These are phyloP conservation scores for Rhypophila decipiens DNA, from an alignment of 495 filamentous ascomycete species.

Conservation along the genomic window DNA sequence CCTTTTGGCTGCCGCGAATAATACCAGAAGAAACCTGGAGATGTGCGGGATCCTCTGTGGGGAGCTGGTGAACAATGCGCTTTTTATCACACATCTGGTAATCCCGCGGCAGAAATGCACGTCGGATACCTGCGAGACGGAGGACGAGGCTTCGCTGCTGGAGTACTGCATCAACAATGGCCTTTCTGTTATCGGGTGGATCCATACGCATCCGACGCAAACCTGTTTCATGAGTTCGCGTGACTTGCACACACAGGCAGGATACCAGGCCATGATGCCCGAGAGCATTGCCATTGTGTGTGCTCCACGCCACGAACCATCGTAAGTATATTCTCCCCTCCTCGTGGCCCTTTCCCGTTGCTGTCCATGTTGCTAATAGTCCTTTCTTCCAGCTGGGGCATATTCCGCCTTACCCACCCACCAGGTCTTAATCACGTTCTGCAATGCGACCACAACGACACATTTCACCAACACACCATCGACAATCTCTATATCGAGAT, in stretches of 20 bases:
- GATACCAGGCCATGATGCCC: slow-evolving; percentile 89
- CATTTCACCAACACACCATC: slow-evolving; percentile 68
- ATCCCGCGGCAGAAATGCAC: slow-evolving; percentile 89
- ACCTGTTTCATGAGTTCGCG: slow-evolving; percentile 96
- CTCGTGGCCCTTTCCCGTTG: background rate
- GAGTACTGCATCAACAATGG: slow-evolving; percentile 84
- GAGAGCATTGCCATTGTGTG: slow-evolving; percentile 98
- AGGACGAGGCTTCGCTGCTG: slow-evolving; percentile 74
- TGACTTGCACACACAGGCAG: slow-evolving; percentile 86
- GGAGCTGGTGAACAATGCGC: slow-evolving; percentile 81
- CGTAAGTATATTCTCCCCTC: slow-evolving; percentile 43
- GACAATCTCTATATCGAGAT: slow-evolving; percentile 76
- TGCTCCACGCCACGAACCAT: slow-evolving; percentile 71
- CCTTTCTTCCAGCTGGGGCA: slow-evolving; percentile 61
- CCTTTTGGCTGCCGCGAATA: slow-evolving; percentile 60
- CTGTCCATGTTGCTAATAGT: background rate
- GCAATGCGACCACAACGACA: slow-evolving; percentile 62
- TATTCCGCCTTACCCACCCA: slow-evolving; percentile 88
- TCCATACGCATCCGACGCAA: slow-evolving; percentile 94
- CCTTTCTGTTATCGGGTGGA: slow-evolving; percentile 89
- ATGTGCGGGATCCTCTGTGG: slow-evolving; percentile 94
- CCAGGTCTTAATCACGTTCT: slow-evolving; percentile 78
- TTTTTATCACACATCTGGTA: slow-evolving; percentile 81
- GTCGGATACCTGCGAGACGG: slow-evolving; percentile 87
- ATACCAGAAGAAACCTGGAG: slow-evolving; percentile 77